Evolutionary conservation across 192 early-diverging fungal genomes (phyloP).

Genomic region (Podochytrium sp.): DNA sequence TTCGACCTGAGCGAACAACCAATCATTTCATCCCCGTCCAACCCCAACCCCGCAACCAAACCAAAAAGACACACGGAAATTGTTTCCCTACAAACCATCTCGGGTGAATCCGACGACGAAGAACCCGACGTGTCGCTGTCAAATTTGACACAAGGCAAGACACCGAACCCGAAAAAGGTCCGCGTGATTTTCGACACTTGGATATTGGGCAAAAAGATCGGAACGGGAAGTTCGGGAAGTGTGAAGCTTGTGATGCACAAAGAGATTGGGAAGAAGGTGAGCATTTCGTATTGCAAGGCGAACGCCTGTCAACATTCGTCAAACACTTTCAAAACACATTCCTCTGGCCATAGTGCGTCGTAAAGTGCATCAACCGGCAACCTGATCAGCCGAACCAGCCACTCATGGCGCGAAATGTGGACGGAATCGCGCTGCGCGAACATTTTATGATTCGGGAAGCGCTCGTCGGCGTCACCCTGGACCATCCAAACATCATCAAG

Average conservation of each 20-base stretch:
- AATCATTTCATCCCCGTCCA: constrained; percentile 12
- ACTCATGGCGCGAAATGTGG: constrained; percentile 19
- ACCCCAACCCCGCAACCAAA: constrained; percentile 4
- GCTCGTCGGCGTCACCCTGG: constrained; percentile 31
- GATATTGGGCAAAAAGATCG: constrained; percentile 45
- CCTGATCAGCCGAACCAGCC: neutral
- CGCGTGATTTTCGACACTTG: constrained; percentile 38
- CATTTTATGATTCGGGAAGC: constrained; percentile 51
- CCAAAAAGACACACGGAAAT: neutral
- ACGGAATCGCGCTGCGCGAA: constrained; percentile 38
- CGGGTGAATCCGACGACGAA: neutral
- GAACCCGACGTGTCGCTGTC: neutral
- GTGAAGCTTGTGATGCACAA: constrained; percentile 41
- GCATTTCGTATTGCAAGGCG: constrained; percentile 2
- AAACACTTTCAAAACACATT: neutral
- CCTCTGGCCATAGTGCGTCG: constrained; percentile 40
- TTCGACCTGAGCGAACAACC: no score
- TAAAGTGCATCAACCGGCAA: constrained; percentile 42
- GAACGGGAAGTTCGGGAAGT: constrained; percentile 39
- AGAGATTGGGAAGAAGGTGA: constrained; percentile 38
- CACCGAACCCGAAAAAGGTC: neutral
- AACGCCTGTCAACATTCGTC: neutral
- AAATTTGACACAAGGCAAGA: neutral
- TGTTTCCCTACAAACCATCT: neutral
- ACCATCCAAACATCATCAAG: constrained; percentile 44